Evolutionary conservation across 1,284 basidiomycete species (phyloP).

Genomic region (Peniophora sp.): DNA sequence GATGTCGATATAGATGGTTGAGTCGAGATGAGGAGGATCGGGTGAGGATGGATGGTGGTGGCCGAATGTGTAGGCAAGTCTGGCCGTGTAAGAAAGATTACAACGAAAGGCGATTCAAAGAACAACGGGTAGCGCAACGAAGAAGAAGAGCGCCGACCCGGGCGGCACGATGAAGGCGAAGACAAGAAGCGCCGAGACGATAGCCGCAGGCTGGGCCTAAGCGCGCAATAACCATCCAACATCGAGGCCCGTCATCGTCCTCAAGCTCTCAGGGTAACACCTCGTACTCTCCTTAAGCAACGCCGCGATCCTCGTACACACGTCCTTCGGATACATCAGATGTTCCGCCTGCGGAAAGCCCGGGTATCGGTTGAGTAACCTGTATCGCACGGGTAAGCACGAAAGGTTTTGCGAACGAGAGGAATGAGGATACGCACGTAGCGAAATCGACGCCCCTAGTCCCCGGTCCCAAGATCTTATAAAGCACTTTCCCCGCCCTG

Average conservation of each 20-base stretch:
- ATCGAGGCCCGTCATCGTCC: conserved; percentile 69
- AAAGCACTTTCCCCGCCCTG: conserved; percentile 67
- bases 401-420: not conserved
- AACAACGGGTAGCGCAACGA: too few relatives aligned
- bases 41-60: too few relatives aligned
- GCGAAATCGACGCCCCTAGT: conserved; percentile 44
- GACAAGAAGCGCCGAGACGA: not conserved
- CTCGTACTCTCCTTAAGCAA: conserved; percentile 66
- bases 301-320: conserved; percentile 60
- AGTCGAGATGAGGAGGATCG: too few relatives aligned
- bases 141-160: too few relatives aligned
- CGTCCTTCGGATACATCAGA: conserved; percentile 65
- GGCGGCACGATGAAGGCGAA: too few relatives aligned
- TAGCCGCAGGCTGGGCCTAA: conserved; percentile 10
- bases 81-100: too few relatives aligned
- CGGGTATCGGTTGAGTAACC: conserved; percentile 58
- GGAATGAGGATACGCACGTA: conserved; percentile 32
- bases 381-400: conserved; percentile 16
- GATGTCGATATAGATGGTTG: too few relatives aligned
- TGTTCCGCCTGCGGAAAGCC: conserved; percentile 81
- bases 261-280: conserved; percentile 66
- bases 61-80: too few relatives aligned
- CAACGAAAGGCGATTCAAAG: too few relatives aligned
- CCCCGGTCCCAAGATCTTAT: conserved; percentile 57
- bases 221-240: conserved; percentile 64